Conservation (phyloP, 331 rosid species). For the Saraca asoca region DNA sequence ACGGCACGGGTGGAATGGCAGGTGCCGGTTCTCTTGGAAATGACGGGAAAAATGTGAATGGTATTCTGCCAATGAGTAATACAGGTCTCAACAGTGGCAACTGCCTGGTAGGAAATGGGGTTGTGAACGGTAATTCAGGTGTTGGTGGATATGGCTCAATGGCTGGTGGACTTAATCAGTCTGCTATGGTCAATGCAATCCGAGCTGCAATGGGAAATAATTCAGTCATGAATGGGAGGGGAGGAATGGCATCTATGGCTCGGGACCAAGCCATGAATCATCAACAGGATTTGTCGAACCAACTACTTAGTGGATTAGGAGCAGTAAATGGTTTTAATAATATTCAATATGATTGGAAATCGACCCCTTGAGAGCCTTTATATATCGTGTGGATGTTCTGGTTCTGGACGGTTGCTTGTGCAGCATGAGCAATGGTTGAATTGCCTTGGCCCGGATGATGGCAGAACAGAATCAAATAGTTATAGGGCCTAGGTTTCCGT, state of each 20-base stretch:
- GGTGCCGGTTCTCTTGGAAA: conserved; percentile 60
- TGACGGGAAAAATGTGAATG: conserved; percentile 75
- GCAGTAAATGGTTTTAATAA: conserved; percentile 75
- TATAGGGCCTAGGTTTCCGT: conserved; percentile 58
- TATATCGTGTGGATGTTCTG: conserved; percentile 38
- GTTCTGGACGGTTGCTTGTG: conserved; percentile 51
- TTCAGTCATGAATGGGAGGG: conserved; percentile 75
- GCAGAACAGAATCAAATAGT: conserved; percentile 41
- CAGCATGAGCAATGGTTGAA: conserved; percentile 53
- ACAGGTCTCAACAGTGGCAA: conserved; percentile 62
- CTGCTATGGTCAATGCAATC: conserved; percentile 72
- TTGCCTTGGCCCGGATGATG: conserved; percentile 48
- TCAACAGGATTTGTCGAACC: conserved; percentile 85
- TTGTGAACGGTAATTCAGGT: conserved; percentile 56
- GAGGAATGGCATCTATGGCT: conserved; percentile 68
- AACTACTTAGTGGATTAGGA: conserved; percentile 81
- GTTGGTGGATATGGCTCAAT: conserved; percentile 65
- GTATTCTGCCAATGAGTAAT: conserved; percentile 54
- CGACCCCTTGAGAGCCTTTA: conserved; percentile 60
- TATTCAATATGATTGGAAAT: conserved; percentile 84
- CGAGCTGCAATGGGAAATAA: conserved; percentile 73
- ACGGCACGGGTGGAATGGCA: conserved; percentile 53
- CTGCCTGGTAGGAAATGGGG: conserved; percentile 62
- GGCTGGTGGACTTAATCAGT: conserved; percentile 68
- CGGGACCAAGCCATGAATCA: conserved; percentile 84